A percentile compares a stretch with the other conserved stretches of the same genome.
phyloP scores from a whole-genome alignment of 2,329 filamentous ascomycete species.

The Huntiella decipiens region DNA sequence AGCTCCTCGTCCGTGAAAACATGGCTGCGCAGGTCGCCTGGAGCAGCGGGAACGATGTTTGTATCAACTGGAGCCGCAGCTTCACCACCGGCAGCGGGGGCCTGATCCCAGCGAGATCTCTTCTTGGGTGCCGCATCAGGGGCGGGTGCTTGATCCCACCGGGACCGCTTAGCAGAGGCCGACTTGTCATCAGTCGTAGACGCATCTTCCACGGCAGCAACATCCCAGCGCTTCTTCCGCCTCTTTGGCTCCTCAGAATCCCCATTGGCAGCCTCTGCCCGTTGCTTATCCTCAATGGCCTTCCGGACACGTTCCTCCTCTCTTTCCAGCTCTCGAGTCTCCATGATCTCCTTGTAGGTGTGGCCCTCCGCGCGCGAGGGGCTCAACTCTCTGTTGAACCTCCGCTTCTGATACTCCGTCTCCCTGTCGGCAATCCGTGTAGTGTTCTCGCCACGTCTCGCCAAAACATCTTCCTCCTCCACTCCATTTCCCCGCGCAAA shows the following conservation, averaged over 20 bases:
- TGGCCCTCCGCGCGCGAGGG: constrained; percentile 64
- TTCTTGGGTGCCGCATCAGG: constrained; percentile 43
- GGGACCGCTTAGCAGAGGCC: constrained; percentile 47
- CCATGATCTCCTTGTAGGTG: constrained; percentile 83
- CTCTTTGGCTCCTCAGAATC: constrained; percentile 61
- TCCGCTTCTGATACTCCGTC: constrained; percentile 92
- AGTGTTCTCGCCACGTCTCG: constrained; percentile 67
- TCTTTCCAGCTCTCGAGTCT: constrained; percentile 70
- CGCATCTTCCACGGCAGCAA: constrained; percentile 21
- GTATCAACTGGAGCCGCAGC: constrained; percentile 46
- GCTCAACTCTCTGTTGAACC: constrained; percentile 73
- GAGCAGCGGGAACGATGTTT: constrained; percentile 43
- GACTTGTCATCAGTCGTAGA: constrained; percentile 31
- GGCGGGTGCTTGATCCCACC: constrained; percentile 72
- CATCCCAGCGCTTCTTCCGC: constrained; percentile 92
- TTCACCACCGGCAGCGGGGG: constrained; percentile 60
- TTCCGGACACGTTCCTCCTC: constrained; percentile 77
- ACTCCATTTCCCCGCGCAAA: constrained; percentile 70
- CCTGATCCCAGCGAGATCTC: constrained; percentile 83
- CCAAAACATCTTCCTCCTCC: constrained; percentile 78
- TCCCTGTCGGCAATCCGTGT: constrained; percentile 83
- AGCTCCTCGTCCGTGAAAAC: constrained; percentile 85
- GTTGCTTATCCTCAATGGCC: constrained; percentile 55
- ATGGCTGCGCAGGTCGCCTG: constrained; percentile 66
- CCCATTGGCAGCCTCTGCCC: constrained; percentile 53